These are phyloP conservation scores for Pleurostoma richardsiae DNA, from an alignment of 2,329 filamentous ascomycete genomes.

Conservation along the genomic window DNA sequence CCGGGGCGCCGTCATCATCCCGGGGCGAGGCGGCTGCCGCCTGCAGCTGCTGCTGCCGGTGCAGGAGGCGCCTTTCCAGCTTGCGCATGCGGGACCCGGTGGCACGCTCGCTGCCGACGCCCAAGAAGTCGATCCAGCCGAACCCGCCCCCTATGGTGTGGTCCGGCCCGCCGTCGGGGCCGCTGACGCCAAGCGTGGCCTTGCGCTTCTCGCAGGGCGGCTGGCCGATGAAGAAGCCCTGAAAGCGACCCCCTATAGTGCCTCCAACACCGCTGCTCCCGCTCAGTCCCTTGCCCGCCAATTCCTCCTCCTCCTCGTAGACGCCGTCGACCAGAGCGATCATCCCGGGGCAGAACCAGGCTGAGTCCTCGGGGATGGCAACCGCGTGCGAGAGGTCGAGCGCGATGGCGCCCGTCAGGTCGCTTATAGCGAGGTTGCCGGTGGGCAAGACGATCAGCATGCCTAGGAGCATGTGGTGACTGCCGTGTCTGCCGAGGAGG, in stretches of 20 bases:
- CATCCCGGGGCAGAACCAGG: conserved; percentile 95
- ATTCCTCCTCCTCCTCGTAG: conserved; percentile 89
- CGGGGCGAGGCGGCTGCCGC: conserved; percentile 18
- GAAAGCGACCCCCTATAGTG: conserved; percentile 85
- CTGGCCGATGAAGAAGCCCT: conserved; percentile 85
- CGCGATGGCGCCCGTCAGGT: conserved; percentile 81
- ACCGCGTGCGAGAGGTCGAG: conserved; percentile 78
- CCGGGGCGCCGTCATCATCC: conserved; percentile 22
- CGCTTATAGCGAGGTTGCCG: conserved; percentile 75
- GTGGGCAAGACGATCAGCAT: conserved; percentile 77
- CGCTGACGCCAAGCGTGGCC: conserved; percentile 68
- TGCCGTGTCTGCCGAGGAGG: conserved; percentile 73
- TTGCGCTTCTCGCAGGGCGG: conserved; percentile 85
- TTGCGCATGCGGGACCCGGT: conserved; percentile 77
- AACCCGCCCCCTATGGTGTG: conserved; percentile 74
- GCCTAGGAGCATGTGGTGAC: conserved; percentile 79
- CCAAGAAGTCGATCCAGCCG: conserved; percentile 96
- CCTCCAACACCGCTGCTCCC: conserved; percentile 81
- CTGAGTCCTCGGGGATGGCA: conserved; percentile 76
- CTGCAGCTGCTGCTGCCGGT: conserved; percentile 19
- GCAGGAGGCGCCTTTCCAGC: conserved; percentile 65
- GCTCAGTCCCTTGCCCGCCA: conserved; percentile 63
- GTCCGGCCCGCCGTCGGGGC: conserved; percentile 50
- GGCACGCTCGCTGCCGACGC: conserved; percentile 83
- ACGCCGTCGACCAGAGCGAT: conserved; percentile 90